phyloP scores from a whole-genome alignment of 257 asterid species.

The Haberlea rhodopensis region DNA sequence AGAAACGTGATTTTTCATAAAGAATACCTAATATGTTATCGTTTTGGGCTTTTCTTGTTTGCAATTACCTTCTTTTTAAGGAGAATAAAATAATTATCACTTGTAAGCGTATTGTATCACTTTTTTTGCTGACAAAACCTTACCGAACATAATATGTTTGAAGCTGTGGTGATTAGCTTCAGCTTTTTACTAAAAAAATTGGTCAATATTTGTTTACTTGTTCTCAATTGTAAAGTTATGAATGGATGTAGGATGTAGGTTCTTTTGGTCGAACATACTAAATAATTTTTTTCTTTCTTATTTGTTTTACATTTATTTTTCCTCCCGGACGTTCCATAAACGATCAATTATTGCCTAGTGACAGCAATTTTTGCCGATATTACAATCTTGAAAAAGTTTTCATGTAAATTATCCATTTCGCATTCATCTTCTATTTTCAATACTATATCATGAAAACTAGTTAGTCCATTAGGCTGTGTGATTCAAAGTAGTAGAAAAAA shows the following conservation, averaged over 20 bases:
- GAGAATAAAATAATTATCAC: too few relatives aligned
- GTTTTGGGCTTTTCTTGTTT: too few relatives aligned
- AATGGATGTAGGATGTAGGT: not conserved
- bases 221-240: not conserved
- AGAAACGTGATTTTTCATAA: too few relatives aligned
- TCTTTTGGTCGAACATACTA: not conserved
- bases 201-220: not conserved
- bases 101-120: not conserved
- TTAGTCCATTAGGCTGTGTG: not conserved
- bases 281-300: not conserved
- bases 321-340: not conserved
- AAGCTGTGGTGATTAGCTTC: not conserved
- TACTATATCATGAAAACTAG: not conserved
- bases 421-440: not conserved
- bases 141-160: not conserved
- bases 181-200: not conserved
- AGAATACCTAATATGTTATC: too few relatives aligned
- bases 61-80: too few relatives aligned
- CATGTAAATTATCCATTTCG: not conserved
- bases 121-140: not conserved
- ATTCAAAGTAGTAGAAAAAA: not conserved
- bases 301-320: not conserved
- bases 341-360: not conserved
- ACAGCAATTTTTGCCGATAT: slow-evolving; percentile 3
- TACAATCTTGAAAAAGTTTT: not conserved